Evolutionary conservation across 768 basidiomycete genomes (phyloP), one percentile per base, ranked within the genome.

Genomic region (Russula sp.): DNA sequence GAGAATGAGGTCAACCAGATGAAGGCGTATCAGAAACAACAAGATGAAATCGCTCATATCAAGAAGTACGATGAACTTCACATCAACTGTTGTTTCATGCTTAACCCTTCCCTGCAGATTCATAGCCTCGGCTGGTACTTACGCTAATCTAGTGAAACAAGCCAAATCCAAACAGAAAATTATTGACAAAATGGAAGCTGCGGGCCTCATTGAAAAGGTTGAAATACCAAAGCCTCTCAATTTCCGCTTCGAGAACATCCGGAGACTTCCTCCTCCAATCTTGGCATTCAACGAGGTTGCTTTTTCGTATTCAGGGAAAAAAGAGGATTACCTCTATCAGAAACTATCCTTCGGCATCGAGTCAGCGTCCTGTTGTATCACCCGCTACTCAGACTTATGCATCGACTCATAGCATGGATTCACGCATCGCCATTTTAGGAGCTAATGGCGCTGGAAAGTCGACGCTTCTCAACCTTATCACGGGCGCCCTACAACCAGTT

Each of bases 141-240:
- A 98, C 73, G 97, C 96, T 69, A 99, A 99, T 76, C 84, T 99
- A 68, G 96, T 99, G 70, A 92, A 88, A 71, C 96, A 99, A 76
- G 96, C 96, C 69, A 98, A 99, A 78, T 98, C 95, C 55, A 99
- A 99, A 75, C 96, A 99, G 76, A 99, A 99, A 84, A 98, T 99
- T 67, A 96, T 99, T 76, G 96, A 99, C 82, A 99, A 99, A 84
- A 99, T 99, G 96, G 97, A 99, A 80, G 96, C 96, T 32, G 96
- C 95, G 14, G 96, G 96, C 66, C 82, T 99, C 48, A 82, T 99
- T 72, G 93, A 99, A 76, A 94, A 93, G 77, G 78, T 97, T 62
- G 93, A 95, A 72, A 73, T 74, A 4, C 80, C 82, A 40, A 85
- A 83, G 69, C 84, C 84, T 16, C 80, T 99, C 39, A 80, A 85